These are phyloP conservation scores for Aotearoamyces nothofagi DNA, from an alignment of 2,329 filamentous ascomycete genomes.

Conservation along the genomic window DNA sequence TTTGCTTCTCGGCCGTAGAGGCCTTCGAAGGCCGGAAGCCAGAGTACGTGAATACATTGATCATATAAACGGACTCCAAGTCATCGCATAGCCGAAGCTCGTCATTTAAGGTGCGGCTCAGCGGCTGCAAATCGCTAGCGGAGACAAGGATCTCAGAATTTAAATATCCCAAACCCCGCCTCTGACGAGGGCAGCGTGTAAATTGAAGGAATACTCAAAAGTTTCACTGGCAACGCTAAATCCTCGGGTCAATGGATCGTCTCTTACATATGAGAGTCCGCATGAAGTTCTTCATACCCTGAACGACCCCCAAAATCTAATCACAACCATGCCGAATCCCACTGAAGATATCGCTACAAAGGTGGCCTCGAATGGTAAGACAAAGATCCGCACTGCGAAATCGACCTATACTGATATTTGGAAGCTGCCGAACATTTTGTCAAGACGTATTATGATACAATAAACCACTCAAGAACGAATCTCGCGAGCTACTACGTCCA, in stretches of 20 bases:
- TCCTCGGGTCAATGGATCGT: too few relatives aligned
- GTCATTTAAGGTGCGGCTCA: constrained; percentile 1
- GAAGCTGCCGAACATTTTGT: constrained; percentile 58
- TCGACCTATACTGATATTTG: constrained; percentile 3
- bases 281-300: too few relatives aligned
- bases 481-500: constrained; percentile 60
- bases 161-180: too few relatives aligned
- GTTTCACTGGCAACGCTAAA: too few relatives aligned
- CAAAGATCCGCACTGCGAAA: not conserved
- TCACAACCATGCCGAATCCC: constrained; percentile 28
- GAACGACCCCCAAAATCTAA: too few relatives aligned
- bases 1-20: constrained; percentile 5
- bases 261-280: too few relatives aligned
- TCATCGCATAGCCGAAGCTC: not conserved
- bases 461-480: constrained; percentile 36
- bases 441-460: constrained; percentile 59
- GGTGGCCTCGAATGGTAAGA: constrained; percentile 21
- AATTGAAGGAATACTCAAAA: too few relatives aligned
- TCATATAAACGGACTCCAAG: too few relatives aligned
- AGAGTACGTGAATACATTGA: constrained; percentile 11
- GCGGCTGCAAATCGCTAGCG: too few relatives aligned
- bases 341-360: constrained; percentile 28
- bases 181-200: too few relatives aligned
- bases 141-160: too few relatives aligned
- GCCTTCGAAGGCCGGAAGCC: constrained; percentile 7